Conservation (phyloP, 768 basidiomycete genomes). For the Hericium rajendrae region DNA sequence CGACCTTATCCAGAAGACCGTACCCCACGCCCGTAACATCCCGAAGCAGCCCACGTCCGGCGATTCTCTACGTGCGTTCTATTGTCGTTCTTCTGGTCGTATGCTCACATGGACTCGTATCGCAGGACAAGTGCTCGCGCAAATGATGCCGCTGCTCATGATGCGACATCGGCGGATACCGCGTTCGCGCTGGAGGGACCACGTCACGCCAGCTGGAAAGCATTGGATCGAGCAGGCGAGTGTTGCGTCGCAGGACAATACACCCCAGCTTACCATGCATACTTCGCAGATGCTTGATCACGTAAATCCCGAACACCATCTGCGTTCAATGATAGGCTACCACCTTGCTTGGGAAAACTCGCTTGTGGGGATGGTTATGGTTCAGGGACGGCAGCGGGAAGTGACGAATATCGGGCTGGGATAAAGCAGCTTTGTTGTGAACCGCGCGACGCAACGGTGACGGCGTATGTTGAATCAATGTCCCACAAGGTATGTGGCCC, state of each 20-base stretch:
- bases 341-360: constrained; percentile 61
- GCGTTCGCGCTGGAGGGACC: constrained; percentile 63
- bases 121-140: constrained; percentile 59
- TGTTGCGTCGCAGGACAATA: constrained; percentile 1
- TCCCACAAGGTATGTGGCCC: constrained; percentile 55
- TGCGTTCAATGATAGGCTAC: constrained; percentile 73
- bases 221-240: constrained; percentile 77
- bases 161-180: constrained; percentile 79
- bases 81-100: not conserved
- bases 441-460: constrained; percentile 47
- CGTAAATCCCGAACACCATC: constrained; percentile 36
- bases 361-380: constrained; percentile 78
- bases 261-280: not conserved
- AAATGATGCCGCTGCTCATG: constrained; percentile 75
- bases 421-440: constrained; percentile 59
- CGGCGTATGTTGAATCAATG: constrained; percentile 61
- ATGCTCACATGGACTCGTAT: constrained; percentile 4
- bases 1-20: constrained; percentile 48
- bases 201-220: constrained; percentile 50
- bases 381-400: constrained; percentile 63
- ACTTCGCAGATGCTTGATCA: constrained; percentile 46
- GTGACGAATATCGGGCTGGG: constrained; percentile 81
- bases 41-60: constrained; percentile 45
- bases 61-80: constrained; percentile 56
- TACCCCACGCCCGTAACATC: constrained; percentile 42